Base-by-base conservation (phyloP, 2,329 filamentous ascomycete species). In the Ceratocystis harringtonii region DNA sequence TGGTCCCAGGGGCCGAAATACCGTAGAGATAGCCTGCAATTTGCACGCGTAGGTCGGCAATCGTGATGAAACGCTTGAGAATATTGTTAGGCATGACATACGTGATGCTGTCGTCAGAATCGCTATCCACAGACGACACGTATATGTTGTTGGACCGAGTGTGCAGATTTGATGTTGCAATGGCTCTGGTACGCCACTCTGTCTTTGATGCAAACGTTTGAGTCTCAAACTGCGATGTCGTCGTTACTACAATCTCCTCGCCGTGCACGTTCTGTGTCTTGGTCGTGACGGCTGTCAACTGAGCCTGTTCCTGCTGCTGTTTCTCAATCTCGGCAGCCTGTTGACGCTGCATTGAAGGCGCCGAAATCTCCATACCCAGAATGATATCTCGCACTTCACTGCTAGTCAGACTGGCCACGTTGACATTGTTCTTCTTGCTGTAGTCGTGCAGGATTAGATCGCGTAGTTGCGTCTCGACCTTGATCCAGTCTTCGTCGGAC, bases 11-110 rank as follows among this genome's bases (percentile, higher is more conserved):
- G 2, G 94, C 92, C 0, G 92, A 96, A 60, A 85, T 85, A 69
- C 94, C 94, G 74, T 99, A 99, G 0, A 99, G 82, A 74, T 96
- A 99, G 1, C 92, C 94, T 17, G 92, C 92, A 62, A 99, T 92
- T 76, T 99, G 94, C 15, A 97, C 92, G 61, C 95, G 89, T 65
- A 99, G 83, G 78, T 99, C 94, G 60, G 94, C 88, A 72, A 99
- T 95, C 28, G 90, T 94, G 77, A 99, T 97, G 80, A 99, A 99
- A 69, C 90, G 89, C 81, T 96, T 96, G 71, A 99, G 82, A 61
- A 99, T 87, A 75, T 99, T 99, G 83, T 97, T 99, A 0, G 94
- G 94, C 90, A 99, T 96, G 72, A 99, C 89, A 72, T 97, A 99
- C 0, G 92, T 99, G 73, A 89, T 88, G 44, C 64, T 68, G 71